Evolutionary conservation across 257 asterid genomes (phyloP), one percentile per base, ranked within the genome.

Genomic region (Solanum pennellii): DNA sequence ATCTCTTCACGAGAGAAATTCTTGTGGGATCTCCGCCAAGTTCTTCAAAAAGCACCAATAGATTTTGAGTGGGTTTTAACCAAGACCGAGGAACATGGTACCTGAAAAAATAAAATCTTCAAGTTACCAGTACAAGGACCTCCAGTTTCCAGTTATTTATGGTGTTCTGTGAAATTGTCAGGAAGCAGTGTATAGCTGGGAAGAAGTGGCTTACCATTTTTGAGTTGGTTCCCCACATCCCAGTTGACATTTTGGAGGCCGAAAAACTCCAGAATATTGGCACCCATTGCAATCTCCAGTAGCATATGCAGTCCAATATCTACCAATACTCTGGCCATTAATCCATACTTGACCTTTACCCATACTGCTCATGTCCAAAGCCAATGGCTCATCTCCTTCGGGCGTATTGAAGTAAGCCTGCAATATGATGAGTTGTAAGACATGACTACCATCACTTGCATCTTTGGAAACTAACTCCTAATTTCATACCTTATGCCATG

Each of bases 161-260:
- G 42, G 69, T 82, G 62, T 33, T 18, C 12, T 15, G 42, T 45
- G 27, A 45, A 49, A 12, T 33, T 77, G 29, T 79, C 39, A 79
- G 45, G 59, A 29, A 25, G 62, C 42, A 41, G 31, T 25, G 27
- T 41, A 65, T 39, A 84, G 42, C 65, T n/a, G 80, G 42, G 87
- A 66, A 25, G 56, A 39, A 73, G 65, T 56, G 73, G 86, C 87
- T 66, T 93, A 95, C 98, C 97, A 95, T 93, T 91, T 90, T 90
- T 96, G 99, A 86, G 98, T 93, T 86, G 99, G 98, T 88, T 95
- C 93, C 5, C 98, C 98, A 68, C 99, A 96, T 83, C 98, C 98
- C 16, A 87, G 79, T 87, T 94, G 98, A 88, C 98, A 94, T 91
- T 94, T 95, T 10, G 91, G 88, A 75, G 98, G 96, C 62, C 98